Evolutionary conservation across 1,284 basidiomycete species (phyloP).

Genomic region (Crepidotus sp.): DNA sequence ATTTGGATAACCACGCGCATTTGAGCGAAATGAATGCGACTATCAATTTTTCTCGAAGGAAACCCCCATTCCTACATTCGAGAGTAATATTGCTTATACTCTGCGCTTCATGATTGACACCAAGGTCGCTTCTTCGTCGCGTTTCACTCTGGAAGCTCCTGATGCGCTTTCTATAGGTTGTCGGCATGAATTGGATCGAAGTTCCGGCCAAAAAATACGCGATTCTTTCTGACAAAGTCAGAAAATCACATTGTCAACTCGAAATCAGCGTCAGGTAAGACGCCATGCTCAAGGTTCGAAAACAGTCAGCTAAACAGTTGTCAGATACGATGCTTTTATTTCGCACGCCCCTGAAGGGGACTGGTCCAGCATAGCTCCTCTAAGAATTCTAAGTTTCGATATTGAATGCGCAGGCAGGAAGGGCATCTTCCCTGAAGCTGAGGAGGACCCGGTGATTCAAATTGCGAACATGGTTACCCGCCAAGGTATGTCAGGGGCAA

Average conservation of each 20-base stretch:
- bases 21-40: conserved; percentile 76
- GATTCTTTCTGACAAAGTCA: conserved; percentile 45
- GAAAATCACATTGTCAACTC: conserved; percentile 78
- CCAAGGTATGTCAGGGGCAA: conserved; percentile 54
- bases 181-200: conserved; percentile 98
- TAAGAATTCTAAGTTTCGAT: conserved; percentile 91
- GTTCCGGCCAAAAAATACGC: conserved; percentile 74
- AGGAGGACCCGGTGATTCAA: conserved; percentile 88
- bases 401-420: conserved; percentile 96
- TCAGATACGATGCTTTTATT: conserved; percentile 73
- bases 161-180: conserved; percentile 47
- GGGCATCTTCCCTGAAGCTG: conserved; percentile 88
- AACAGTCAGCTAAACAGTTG: conserved; percentile 10
- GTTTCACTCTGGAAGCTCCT: not conserved
- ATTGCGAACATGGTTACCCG: conserved; percentile 97
- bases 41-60: conserved; percentile 57
- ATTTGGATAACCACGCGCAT: conserved; percentile 50
- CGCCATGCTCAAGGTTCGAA: not conserved
- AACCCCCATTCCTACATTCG: conserved; percentile 60
- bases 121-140: conserved; percentile 41
- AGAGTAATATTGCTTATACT: conserved; percentile 86
- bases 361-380: conserved; percentile 85
- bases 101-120: conserved; percentile 96
- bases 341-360: conserved; percentile 85
- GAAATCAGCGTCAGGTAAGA: conserved; percentile 67